phyloP scores from a whole-genome alignment of 1,284 basidiomycete genomes.

The Puccinia triticina region DNA sequence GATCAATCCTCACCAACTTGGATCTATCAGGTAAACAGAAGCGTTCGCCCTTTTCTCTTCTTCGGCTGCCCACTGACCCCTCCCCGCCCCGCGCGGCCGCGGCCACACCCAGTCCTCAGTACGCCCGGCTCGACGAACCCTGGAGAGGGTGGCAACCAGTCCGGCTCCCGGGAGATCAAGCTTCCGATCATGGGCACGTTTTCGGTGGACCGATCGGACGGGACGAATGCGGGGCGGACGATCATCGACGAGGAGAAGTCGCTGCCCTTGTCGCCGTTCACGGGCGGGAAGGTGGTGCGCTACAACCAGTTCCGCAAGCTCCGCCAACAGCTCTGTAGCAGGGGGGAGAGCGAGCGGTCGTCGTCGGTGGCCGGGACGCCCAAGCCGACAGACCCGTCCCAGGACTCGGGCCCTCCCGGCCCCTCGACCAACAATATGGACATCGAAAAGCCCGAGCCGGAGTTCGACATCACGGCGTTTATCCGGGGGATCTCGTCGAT shows the following conservation, averaged over 20 bases:
- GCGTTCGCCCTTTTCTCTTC: not conserved
- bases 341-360: slow-evolving; percentile 26
- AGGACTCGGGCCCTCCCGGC: not conserved
- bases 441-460: not conserved
- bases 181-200: slow-evolving; percentile 46
- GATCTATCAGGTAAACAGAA: slow-evolving; percentile 25
- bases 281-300: slow-evolving; percentile 36
- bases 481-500: slow-evolving; percentile 43
- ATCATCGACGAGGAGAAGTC: slow-evolving; percentile 39
- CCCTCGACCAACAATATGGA: not conserved
- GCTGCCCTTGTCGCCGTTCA: slow-evolving; percentile 35
- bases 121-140: not conserved
- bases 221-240: slow-evolving; percentile 26
- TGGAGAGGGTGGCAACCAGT: not conserved
- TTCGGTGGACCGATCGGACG: slow-evolving; percentile 33
- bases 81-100: too few relatives aligned
- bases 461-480: slow-evolving; percentile 49
- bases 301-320: slow-evolving; percentile 45
- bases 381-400: slow-evolving; percentile 1
- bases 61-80: not conserved
- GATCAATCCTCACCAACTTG: slow-evolving; percentile 32
- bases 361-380: slow-evolving; percentile 39
- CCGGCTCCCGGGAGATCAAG: not conserved
- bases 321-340: slow-evolving; percentile 25
- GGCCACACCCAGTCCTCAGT: not conserved